Evolutionary conservation across 2,329 filamentous ascomycete genomes (phyloP), one percentile per base, ranked within the genome.

Genomic region (Fusarium xyrophilum): DNA sequence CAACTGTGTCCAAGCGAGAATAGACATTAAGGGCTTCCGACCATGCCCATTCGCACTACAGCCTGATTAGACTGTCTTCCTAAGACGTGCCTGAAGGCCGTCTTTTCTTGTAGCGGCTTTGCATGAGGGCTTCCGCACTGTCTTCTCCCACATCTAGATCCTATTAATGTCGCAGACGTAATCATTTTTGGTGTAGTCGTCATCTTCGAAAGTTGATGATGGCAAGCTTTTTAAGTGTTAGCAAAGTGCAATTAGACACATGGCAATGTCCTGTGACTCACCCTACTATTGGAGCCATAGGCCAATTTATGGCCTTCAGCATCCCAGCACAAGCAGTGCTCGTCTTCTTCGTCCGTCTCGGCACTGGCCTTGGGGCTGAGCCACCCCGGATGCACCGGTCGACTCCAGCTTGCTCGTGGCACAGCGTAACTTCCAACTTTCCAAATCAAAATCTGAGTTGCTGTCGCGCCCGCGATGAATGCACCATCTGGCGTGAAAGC

Each of bases 281-380:
- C 87, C 74, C 85, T 80, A 70, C 84, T 89, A 70, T 88, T 89
- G 9, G 86, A 84, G 19, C 87, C 88, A 74, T 89, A 90, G 0
- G 88, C 88, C 60, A 90, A 79, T 70, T 86, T 88, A 65, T 87
- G 84, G 8, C 88, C 88, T 52, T 84, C 83, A 7, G 84, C 80
- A 76, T 90, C 87, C 88, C 88, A 90, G 67, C 83, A 84, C 21
- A 90, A 74, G 57, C 85, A 89, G 70, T 89, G 85, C 63, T 86
- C 84, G 46, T 88, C 85, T 68, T 89, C 87, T 44, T 89, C 87
- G 25, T 88, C 86, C 1, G 79, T 74, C 27, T 85, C 84, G 10
- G 82, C 79, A 36, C 81, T 83, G 46, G 81, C 81, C 71, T 83
- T 85, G 23, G 87, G 87, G 62, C 84, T 89, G 33, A 85, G 79